phyloP scores from a whole-genome alignment of 1,284 basidiomycete species.

The Ganoderma resinaceum region DNA sequence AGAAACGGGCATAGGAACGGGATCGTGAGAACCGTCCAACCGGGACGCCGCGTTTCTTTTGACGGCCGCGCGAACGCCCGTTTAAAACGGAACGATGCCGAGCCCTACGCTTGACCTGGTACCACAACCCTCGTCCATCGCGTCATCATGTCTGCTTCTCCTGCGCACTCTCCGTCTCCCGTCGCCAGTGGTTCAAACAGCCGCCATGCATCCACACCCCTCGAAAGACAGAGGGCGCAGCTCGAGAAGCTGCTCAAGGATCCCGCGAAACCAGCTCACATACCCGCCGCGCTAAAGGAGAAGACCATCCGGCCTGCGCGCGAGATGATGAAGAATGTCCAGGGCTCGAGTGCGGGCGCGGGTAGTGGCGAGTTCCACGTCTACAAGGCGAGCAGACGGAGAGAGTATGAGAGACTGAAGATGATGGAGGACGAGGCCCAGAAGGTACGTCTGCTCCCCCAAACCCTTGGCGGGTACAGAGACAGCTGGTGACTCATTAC shows the following conservation, averaged over 20 bases:
- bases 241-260: constrained; percentile 89
- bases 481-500: background rate
- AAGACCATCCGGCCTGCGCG: constrained; percentile 80
- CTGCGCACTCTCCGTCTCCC: constrained; percentile 35
- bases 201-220: constrained; percentile 74
- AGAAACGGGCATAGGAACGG: too few species aligned
- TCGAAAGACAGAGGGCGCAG: constrained; percentile 78
- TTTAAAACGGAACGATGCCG: too few species aligned
- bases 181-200: constrained; percentile 38
- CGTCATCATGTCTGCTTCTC: constrained; percentile 35
- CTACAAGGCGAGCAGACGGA: constrained; percentile 92
- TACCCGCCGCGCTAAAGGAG: constrained; percentile 80
- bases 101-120: background rate
- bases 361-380: constrained; percentile 98
- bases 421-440: constrained; percentile 85
- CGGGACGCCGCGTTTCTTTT: too few species aligned
- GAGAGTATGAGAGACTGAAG: constrained; percentile 95
- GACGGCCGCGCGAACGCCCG: too few species aligned
- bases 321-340: constrained; percentile 99
- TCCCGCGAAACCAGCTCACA: constrained; percentile 78
- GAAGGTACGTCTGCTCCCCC: constrained; percentile 61
- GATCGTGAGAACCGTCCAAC: too few species aligned
- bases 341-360: constrained; percentile 92
- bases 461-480: background rate
- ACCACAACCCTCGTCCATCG: background rate